These are phyloP conservation scores for Candida dendrica DNA, from an alignment of 805 yeast genomes.

Conservation along the genomic window DNA sequence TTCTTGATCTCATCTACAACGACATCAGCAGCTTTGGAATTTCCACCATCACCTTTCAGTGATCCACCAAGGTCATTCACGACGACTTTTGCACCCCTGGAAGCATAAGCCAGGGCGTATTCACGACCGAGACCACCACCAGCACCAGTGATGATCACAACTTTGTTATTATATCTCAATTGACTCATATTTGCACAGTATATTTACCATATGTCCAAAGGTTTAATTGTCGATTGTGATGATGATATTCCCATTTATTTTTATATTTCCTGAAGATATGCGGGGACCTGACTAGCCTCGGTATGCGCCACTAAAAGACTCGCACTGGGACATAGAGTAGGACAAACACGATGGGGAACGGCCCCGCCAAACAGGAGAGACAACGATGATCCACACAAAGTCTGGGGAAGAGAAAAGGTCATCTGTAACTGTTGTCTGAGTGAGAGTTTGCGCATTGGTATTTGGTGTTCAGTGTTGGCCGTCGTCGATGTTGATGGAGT, in stretches of 20 bases:
- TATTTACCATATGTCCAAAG: too few relatives aligned
- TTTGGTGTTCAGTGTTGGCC: too few relatives aligned
- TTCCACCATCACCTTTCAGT: constrained; percentile 64
- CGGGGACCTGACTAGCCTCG: too few relatives aligned
- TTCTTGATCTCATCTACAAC: constrained; percentile 79
- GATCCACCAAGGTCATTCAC: constrained; percentile 93
- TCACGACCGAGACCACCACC: constrained; percentile 95
- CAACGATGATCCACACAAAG: too few relatives aligned
- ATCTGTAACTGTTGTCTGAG: too few relatives aligned
- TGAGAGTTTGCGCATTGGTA: too few relatives aligned
- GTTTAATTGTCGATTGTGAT: neutral
- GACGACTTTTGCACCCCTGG: constrained; percentile 90
- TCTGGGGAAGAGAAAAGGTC: too few relatives aligned
- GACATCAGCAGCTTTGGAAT: constrained; percentile 72
- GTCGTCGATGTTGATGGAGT: too few relatives aligned
- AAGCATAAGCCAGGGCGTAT: constrained; percentile 81
- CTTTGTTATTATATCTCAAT: constrained; percentile 66
- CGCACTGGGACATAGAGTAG: too few relatives aligned
- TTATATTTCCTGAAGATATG: neutral
- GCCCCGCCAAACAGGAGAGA: too few relatives aligned
- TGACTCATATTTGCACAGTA: constrained; percentile 16
- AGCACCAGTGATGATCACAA: constrained; percentile 92
- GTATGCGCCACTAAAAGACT: too few relatives aligned
- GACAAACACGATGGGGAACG: too few relatives aligned
- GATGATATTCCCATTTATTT: neutral